Percentiles rank a stretch among this genome's conserved stretches.
phyloP scores from a whole-genome alignment of 352 stramenopile species.

The Phytophthora sansomeana region DNA sequence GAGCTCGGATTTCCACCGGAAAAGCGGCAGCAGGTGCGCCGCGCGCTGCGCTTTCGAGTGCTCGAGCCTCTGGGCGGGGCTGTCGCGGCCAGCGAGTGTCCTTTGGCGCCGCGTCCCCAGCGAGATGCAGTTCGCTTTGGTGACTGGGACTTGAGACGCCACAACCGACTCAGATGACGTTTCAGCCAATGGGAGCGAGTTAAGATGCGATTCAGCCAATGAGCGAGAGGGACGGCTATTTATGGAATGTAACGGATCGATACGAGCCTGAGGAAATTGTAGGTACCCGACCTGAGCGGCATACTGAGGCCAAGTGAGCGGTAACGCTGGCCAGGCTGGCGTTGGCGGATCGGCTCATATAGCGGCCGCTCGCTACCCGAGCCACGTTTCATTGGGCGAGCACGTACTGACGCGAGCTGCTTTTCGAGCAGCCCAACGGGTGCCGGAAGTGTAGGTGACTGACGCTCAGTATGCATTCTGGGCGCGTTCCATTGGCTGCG shows the following conservation, averaged over 20 bases:
- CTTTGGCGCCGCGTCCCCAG: slow-evolving; percentile 34
- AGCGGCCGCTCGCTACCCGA: slow-evolving; percentile 7
- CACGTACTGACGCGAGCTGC: slow-evolving; percentile 15
- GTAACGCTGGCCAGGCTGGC: background rate
- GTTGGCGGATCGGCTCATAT: slow-evolving; percentile 3
- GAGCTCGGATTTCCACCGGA: slow-evolving; percentile 13
- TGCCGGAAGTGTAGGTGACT: slow-evolving; percentile 16
- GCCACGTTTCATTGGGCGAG: slow-evolving; percentile 7
- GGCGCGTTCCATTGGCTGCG: slow-evolving; percentile 1
- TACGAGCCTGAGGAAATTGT: slow-evolving; percentile 2
- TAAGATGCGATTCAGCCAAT: slow-evolving; percentile 12
- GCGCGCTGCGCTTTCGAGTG: background rate
- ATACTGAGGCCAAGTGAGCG: slow-evolving; percentile 1
- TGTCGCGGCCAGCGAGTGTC: slow-evolving; percentile 18
- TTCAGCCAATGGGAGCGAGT: slow-evolving; percentile 14
- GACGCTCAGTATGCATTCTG: background rate
- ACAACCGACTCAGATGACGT: slow-evolving; percentile 41
- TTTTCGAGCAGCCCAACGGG: slow-evolving; percentile 24
- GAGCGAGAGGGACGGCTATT: slow-evolving; percentile 14
- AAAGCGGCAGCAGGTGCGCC: background rate
- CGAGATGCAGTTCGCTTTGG: slow-evolving; percentile 33
- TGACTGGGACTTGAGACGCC: slow-evolving; percentile 22
- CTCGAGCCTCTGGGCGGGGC: slow-evolving; percentile 1
- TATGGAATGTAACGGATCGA: slow-evolving; percentile 35
- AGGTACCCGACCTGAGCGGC: background rate